A percentile compares a stretch with the other conserved stretches of the same genome.
Conservation (phyloP, 2,329 filamentous ascomycete species). For the Didymella pomorum region DNA sequence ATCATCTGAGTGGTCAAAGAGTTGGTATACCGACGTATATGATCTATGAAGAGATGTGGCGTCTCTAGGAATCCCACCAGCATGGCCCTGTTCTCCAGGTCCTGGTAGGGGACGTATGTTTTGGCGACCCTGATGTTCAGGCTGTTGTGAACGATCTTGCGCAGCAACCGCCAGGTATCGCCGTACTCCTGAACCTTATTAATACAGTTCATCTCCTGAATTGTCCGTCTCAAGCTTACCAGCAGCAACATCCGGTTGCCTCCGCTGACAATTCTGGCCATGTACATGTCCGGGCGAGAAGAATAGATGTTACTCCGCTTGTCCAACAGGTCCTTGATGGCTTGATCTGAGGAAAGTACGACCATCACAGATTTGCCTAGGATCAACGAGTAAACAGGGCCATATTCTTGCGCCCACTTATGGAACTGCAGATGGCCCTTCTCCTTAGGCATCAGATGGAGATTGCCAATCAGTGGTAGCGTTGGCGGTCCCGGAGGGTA, state of each 20-base stretch:
- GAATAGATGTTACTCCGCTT: constrained; percentile 61
- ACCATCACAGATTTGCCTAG: constrained; percentile 59
- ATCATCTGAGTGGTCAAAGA: constrained; percentile 61
- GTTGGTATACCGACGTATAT: constrained; percentile 59
- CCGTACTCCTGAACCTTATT: constrained; percentile 23
- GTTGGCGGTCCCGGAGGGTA: constrained; percentile 62
- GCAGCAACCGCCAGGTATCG: constrained; percentile 27
- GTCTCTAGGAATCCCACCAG: constrained; percentile 57
- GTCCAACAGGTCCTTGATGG: constrained; percentile 62
- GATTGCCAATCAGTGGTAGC: constrained; percentile 60
- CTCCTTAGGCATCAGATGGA: constrained; percentile 58
- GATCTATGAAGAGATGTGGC: constrained; percentile 54
- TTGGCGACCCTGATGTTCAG: constrained; percentile 31
- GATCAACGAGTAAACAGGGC: constrained; percentile 61
- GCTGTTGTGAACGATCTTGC: constrained; percentile 31
- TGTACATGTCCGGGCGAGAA: constrained; percentile 50
- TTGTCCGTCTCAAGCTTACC: constrained; percentile 5
- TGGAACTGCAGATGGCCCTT: constrained; percentile 58
- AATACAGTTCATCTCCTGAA: too few species aligned
- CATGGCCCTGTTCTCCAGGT: constrained; percentile 65
- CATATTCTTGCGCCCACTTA: constrained; percentile 63
- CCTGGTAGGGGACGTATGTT: constrained; percentile 59
- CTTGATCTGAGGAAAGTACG: constrained; percentile 56
- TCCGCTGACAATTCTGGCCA: constrained; percentile 19
- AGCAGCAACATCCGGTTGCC: constrained; percentile 24